These are phyloP conservation scores for Bipolaris zeicola DNA, from an alignment of 2,329 filamentous ascomycete species.

Conservation along the genomic window DNA sequence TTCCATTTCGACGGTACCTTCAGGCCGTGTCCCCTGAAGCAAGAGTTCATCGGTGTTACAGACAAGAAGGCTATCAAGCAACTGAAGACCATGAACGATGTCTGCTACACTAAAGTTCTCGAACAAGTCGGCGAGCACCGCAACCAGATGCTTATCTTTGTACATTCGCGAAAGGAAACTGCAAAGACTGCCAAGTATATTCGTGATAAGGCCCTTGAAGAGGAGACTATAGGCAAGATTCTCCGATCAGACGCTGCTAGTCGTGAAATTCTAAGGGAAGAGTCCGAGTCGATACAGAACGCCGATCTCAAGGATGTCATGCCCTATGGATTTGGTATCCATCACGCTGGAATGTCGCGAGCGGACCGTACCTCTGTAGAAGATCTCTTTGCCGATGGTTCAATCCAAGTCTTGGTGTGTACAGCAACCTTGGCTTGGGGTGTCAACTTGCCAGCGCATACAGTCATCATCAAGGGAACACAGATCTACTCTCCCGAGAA, in stretches of 20 bases:
- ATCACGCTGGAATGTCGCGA: slow-evolving; percentile 96
- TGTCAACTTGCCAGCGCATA: slow-evolving; percentile 96
- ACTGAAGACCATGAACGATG: slow-evolving; percentile 98
- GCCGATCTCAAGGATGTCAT: slow-evolving; percentile 89
- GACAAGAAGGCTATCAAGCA: slow-evolving; percentile 99
- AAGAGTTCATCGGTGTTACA: slow-evolving; percentile 96
- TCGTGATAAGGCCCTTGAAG: slow-evolving; percentile 93
- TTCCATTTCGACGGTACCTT: slow-evolving; percentile 97
- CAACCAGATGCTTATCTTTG: slow-evolving; percentile 99
- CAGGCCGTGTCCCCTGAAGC: slow-evolving; percentile 89
- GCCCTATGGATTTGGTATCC: slow-evolving; percentile 96
- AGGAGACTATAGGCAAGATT: slow-evolving; percentile 96
- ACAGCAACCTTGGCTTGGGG: slow-evolving; percentile 99
- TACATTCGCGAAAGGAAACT: slow-evolving; percentile 97
- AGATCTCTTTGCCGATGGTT: slow-evolving; percentile 88
- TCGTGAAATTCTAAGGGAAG: slow-evolving; percentile 83
- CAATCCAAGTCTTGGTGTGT: slow-evolving; percentile 93
- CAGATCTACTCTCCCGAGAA: slow-evolving; percentile 98
- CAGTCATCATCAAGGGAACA: slow-evolving; percentile 98
- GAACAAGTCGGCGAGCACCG: slow-evolving; percentile 92
- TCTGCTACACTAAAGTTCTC: slow-evolving; percentile 95
- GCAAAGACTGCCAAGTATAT: slow-evolving; percentile 97
- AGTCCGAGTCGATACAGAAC: slow-evolving; percentile 81
- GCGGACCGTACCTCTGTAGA: slow-evolving; percentile 95
- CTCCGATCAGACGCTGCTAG: slow-evolving; percentile 90